Base-by-base conservation (phyloP, 306 rosid species). In the Acacia melanoxylon region DNA sequence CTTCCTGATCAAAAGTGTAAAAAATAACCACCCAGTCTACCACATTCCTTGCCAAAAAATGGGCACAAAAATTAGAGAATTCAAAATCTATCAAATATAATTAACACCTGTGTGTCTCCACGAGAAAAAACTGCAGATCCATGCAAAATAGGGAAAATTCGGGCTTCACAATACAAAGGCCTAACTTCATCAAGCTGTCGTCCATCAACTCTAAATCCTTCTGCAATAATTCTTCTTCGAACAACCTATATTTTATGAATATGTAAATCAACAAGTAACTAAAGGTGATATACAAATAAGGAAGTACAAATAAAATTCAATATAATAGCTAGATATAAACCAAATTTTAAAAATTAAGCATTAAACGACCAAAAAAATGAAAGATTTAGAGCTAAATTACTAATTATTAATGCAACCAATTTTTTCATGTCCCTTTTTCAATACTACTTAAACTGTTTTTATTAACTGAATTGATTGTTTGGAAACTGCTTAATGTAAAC, bases 151-250 rank as follows among this genome's bases (percentile, higher is more conserved):
- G 99, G 86, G 35, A 92, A 72, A 85, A 80, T 84, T 70, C 96
- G 92, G 74, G 97, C 90, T 86, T 92, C 97, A 76, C 98, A 95
- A 89, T 83, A 92, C 87, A 95, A 80, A 74, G 99, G 98, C 85
- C 99, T 91, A 77, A 95, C 98, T 92, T 95, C 99, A 88, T 95
- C 96, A 62, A 95, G 94, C 76, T 54, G 86, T 78, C 99, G 90
- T 72, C 99, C 99, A 82, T 95, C 99, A 78, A 93, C 80, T 85
- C 99, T 92, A 42, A 87, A 67, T 86, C 97, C 99, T 81, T 95
- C 96, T 11, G 74, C 71, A 84, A 95, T 86, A 75, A 95, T 91
- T 88, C 97, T 93, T 88, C 59, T 92, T 48, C 99, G 97, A 70
- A 95, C 94, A 83, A 95, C 90, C 99, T 95, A 81, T 71, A 81